Evolutionary conservation across 192 early-diverging fungal genomes (phyloP).

Genomic region (Powellomyces hirtus): DNA sequence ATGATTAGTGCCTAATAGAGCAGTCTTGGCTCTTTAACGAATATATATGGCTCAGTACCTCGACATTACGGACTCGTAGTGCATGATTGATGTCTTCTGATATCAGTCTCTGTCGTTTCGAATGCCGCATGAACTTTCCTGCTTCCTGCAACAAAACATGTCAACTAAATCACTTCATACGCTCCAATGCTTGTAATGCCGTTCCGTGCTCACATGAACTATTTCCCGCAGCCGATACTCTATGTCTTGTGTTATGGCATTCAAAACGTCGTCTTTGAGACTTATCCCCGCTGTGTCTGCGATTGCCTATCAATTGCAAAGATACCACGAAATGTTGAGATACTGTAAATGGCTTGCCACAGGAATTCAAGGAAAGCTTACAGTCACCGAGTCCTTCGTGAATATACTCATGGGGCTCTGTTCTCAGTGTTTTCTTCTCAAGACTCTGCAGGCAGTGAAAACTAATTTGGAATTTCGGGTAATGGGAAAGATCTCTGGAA

Average conservation of each 20-base stretch:
- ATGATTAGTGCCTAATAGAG: no score
- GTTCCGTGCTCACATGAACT: constrained; percentile 56
- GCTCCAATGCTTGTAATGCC: background rate
- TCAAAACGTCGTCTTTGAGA: constrained; percentile 84
- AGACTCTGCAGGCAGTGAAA: no score
- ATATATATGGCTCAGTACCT: no score
- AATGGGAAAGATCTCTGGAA: no score
- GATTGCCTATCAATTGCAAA: constrained; percentile 35
- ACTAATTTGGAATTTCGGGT: no score
- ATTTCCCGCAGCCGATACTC: constrained; percentile 96
- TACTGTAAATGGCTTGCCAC: no score
- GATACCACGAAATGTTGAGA: background rate
- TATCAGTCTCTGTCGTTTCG: constrained; percentile 74
- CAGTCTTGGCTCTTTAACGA: no score
- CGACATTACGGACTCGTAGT: constrained; percentile 85
- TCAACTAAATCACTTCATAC: background rate
- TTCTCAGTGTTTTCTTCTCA: no score
- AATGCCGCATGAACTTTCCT: constrained; percentile 95
- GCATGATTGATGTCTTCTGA: constrained; percentile 90
- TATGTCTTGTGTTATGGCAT: constrained; percentile 82
- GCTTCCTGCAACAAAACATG: constrained; percentile 64
- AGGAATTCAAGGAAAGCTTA: background rate
- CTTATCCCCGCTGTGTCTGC: constrained; percentile 83
- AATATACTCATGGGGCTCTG: constrained; percentile 3
- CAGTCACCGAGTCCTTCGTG: background rate